phyloP scores from a whole-genome alignment of 495 filamentous ascomycete genomes.

The Amniculicola lignicola region DNA sequence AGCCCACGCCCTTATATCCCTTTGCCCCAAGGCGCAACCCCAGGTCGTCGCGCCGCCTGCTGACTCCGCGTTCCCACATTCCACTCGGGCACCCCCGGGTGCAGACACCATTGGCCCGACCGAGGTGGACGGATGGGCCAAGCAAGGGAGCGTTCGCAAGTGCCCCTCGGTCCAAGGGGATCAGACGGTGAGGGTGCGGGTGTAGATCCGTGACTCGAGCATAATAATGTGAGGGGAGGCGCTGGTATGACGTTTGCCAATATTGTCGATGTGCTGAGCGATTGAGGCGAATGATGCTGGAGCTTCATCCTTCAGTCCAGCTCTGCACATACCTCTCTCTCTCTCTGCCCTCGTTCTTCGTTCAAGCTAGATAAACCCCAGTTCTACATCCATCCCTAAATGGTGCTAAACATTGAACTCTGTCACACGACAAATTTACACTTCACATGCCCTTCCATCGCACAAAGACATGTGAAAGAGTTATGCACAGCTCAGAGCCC shows the following conservation, averaged over 20 bases:
- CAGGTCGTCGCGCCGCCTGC: conserved; percentile 10
- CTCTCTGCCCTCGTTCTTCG: background rate
- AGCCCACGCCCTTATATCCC: conserved; percentile 26
- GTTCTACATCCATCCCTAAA: background rate
- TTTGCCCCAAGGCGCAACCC: conserved; percentile 8
- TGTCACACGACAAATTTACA: conserved; percentile 14
- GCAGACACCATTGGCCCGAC: conserved; percentile 24
- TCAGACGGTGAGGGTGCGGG: background rate
- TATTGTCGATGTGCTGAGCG: too few species aligned
- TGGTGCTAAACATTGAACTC: background rate
- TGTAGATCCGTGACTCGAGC: conserved; percentile 18
- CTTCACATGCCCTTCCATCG: conserved; percentile 19
- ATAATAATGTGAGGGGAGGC: conserved; percentile 11
- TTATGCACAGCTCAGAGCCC: conserved; percentile 10
- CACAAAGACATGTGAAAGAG: background rate
- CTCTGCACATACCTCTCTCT: background rate
- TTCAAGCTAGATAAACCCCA: background rate
- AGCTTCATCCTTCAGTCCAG: background rate
- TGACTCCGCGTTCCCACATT: conserved; percentile 14
- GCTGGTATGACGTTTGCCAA: conserved; percentile 33
- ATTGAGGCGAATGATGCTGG: conserved; percentile 18
- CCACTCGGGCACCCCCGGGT: conserved; percentile 23
- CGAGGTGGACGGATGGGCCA: conserved; percentile 6
- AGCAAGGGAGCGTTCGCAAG: conserved; percentile 1
- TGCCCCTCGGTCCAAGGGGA: conserved; percentile 35